Conservation (phyloP, 257 asterid species). For the Asclepias syriaca region DNA sequence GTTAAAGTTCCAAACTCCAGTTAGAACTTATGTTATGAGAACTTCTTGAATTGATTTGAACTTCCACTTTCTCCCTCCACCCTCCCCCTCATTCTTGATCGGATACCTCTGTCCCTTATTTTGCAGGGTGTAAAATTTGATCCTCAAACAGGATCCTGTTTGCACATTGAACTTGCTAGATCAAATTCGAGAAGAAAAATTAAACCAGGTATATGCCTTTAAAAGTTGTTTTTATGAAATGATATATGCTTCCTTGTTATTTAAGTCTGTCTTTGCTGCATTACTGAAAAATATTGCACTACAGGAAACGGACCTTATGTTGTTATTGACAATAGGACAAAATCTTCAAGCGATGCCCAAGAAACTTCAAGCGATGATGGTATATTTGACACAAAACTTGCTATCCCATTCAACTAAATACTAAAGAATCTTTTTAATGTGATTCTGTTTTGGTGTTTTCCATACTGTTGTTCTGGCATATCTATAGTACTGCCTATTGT, state of each 20-base stretch:
- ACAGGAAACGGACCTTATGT: constrained; percentile 94
- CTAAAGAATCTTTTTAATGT: neutral
- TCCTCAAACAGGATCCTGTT: constrained; percentile 83
- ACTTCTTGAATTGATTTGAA: neutral
- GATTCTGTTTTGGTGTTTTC: neutral
- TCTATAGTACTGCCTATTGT: neutral
- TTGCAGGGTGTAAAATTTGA: constrained; percentile 81
- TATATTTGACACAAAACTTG: constrained; percentile 9
- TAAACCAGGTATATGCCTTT: constrained; percentile 51
- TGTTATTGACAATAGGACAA: constrained; percentile 75
- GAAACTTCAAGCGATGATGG: constrained; percentile 80
- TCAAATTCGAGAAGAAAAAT: constrained; percentile 83
- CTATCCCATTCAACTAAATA: neutral
- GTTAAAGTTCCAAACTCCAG: neutral
- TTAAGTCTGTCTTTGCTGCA: constrained; percentile 8
- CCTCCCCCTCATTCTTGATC: neutral
- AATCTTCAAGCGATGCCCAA: constrained; percentile 39
- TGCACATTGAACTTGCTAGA: constrained; percentile 96
- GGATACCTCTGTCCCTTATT: neutral
- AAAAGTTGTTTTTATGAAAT: neutral
- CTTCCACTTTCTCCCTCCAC: neutral
- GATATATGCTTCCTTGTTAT: neutral
- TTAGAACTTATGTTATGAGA: neutral
- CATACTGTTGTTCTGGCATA: neutral
- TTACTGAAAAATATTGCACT: constrained; percentile 19